A percentile compares a stretch with the other conserved stretches of the same genome.
phyloP scores from a whole-genome alignment of 441 rosid genomes.

The Arabidopsis lyrata region DNA sequence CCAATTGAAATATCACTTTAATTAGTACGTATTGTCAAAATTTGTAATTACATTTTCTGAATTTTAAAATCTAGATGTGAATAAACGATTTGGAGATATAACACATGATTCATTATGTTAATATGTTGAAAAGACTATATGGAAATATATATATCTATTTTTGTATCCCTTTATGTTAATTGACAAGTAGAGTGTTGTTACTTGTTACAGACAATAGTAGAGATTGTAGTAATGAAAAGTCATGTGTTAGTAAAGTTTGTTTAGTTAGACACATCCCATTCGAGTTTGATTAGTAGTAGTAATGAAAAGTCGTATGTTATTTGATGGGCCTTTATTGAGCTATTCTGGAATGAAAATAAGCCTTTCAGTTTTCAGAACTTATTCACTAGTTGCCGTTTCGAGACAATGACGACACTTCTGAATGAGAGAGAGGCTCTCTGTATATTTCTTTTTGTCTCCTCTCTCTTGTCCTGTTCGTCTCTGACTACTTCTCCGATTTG shows the following conservation, averaged over 20 bases:
- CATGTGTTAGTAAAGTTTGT: too few species aligned
- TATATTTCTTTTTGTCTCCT: not conserved
- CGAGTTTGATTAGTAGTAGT: not conserved
- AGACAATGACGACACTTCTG: constrained; percentile 7
- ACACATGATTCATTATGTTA: not conserved
- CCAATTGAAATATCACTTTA: constrained; percentile 5
- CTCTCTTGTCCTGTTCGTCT: not conserved
- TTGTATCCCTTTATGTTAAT: too few species aligned
- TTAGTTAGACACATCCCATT: too few species aligned
- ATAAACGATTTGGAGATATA: not conserved
- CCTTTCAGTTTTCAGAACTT: not conserved
- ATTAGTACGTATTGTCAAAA: not conserved
- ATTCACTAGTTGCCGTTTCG: not conserved
- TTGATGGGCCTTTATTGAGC: constrained; percentile 29
- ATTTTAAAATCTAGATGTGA: not conserved
- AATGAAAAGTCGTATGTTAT: not conserved
- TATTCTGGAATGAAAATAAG: not conserved
- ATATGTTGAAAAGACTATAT: too few species aligned
- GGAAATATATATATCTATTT: too few species aligned
- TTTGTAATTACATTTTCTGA: not conserved
- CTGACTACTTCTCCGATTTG: constrained; percentile 30
- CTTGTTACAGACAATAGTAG: too few species aligned
- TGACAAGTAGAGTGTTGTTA: too few species aligned
- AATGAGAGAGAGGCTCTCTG: not conserved
- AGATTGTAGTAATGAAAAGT: too few species aligned